Evolutionary conservation across 2,329 filamentous ascomycete genomes (phyloP), one percentile per base, ranked within the genome.

Genomic region (Teratosphaeria nubilosa): DNA sequence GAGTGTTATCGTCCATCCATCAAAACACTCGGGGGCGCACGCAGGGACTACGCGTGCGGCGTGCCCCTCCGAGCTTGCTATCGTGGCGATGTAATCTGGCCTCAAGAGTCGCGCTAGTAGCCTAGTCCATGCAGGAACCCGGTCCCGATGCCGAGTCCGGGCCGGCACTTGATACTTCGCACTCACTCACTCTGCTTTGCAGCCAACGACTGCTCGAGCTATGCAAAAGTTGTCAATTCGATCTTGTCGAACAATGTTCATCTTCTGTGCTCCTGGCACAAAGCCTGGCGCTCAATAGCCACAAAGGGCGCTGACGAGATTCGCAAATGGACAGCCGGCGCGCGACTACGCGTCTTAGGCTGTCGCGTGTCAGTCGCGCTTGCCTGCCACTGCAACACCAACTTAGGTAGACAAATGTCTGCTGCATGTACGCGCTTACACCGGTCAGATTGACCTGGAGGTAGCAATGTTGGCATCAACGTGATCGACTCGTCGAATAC

Each of bases 1-100:
- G 60, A 22, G 51, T 56, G 34, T 53, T 24, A 45, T 62, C 60
- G 55, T 53, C 60, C 58, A 62, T 62, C 25, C 56, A 58, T 48
- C 9, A 20, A n/a, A 48, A 20, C n/a, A 48, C n/a, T 22, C 16
- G 9, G 9, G 41, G 22, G 41, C 41, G 41, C 41, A 48, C 41
- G 41, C 41, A 48, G 41, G 41, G n/a, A 48, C 34, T 41, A n/a
- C 41, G 16, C 20, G 41, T 48, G 41, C 41, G 1, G 16, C 20
- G 41, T 48, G 41, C 41, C n/a, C 41, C n/a, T 48, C 41, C 16
- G 41, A 22, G 41, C 41, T 48, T 48, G n/a, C 20, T 13, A 4
- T 48, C 41, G 41, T 48, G 41, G 41, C 41, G 41, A 48, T 48
- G 41, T 48, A 48, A 48, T 48, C 41, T 48, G 41, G 41, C 41